Percentiles rank a stretch among this genome's conserved stretches.
These are phyloP conservation scores for Filobasidium uniguttulatum DNA, from an alignment of 1,284 basidiomycete species.

Conservation along the genomic window DNA sequence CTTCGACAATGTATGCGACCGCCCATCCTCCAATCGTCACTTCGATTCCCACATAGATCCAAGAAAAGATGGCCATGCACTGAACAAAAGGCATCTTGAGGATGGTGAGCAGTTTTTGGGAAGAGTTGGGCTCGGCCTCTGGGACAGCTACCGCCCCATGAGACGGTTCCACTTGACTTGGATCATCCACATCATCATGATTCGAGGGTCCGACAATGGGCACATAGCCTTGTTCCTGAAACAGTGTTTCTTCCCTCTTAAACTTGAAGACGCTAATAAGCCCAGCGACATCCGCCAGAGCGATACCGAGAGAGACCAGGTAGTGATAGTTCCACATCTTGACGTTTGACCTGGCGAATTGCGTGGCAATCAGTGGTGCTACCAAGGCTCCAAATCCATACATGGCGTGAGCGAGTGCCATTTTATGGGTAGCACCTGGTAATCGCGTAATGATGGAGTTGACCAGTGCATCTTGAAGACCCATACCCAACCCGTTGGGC, in stretches of 20 bases:
- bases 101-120: slow-evolving; percentile 7
- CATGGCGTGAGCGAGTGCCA: slow-evolving; percentile 50
- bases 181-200: too few species aligned
- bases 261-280: slow-evolving; percentile 42
- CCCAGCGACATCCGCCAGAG: slow-evolving; percentile 38
- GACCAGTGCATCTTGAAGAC: slow-evolving; percentile 39
- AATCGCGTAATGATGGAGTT: slow-evolving; percentile 22
- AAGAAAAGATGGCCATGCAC: slow-evolving; percentile 6
- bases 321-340: slow-evolving; percentile 45
- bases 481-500: slow-evolving; percentile 50
- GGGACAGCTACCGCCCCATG: too few species aligned
- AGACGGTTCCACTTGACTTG: too few species aligned
- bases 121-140: too few species aligned
- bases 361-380: slow-evolving; percentile 53
- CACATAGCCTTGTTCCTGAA: slow-evolving; percentile 7
- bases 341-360: slow-evolving; percentile 37
- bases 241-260: slow-evolving; percentile 43
- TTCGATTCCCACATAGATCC: slow-evolving; percentile 14
- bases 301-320: slow-evolving; percentile 47
- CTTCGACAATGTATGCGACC: slow-evolving; percentile 7
- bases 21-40: slow-evolving; percentile 15
- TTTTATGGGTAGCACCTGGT: slow-evolving; percentile 34
- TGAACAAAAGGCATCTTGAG: slow-evolving; percentile 6
- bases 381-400: slow-evolving; percentile 55
- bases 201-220: too few species aligned